Base-by-base conservation (phyloP, 305 asterid species). In the Lippia alba region DNA sequence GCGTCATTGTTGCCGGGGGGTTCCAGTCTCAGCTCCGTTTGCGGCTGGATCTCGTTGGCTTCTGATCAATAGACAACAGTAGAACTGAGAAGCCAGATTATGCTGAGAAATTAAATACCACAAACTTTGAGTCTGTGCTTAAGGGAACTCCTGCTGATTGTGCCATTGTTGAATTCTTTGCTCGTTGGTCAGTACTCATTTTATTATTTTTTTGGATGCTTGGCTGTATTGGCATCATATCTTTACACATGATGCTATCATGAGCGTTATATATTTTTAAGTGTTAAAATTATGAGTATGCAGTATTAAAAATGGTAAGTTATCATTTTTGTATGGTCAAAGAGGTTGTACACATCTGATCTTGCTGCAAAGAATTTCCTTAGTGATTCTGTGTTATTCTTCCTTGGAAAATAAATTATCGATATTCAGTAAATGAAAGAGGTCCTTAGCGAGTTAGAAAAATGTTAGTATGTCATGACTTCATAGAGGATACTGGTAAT, bases 401-500 rank as follows among this genome's bases (percentile, higher is more conserved):
- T 66, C 67, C 58, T 53, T 45, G 3, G 39, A 34, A 39, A 57
- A 48, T 20, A 14, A 12, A 3, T 53, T 48, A 0, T 46, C 20
- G 19, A 9, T 2, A 46, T 9, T 46, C 1, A 15, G 16, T 0
- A 4, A n/a, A 48, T 24, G 30, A 24, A 24, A 24, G 30, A 24
- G 30, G 30, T 24, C 30, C 30, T 24, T 24, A 1, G 3, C 3
- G 30, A 24, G 30, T 24, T 24, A 24, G 30, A 24, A 24, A 24
- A 24, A 24, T 24, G 30, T 24, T 24, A 24, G 30, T 24, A 24
- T 24, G 30, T 24, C 30, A 24, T 24, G 30, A 24, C 30, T 24
- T 24, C 30, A 90, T 81, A 92, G 96, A 9, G 98, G 99, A 48
- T 98, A 92, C 80, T 94, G 98, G 98, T 92, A 87, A 81, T 60